These are phyloP conservation scores for Diaporthe ilicicola DNA, from an alignment of 2,329 filamentous ascomycete species.

Conservation along the genomic window DNA sequence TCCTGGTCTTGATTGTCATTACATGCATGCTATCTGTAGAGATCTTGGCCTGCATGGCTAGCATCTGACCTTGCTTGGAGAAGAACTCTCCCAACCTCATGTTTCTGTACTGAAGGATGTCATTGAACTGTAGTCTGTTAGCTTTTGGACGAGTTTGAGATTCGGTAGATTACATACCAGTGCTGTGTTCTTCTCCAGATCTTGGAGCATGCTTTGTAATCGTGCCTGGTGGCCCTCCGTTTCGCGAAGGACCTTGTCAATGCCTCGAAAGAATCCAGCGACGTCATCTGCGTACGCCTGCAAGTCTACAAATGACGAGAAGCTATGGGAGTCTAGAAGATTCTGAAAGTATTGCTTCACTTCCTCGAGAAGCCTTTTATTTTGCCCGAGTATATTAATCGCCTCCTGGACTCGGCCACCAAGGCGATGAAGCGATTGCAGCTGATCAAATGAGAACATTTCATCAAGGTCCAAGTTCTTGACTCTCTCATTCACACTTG, in stretches of 20 bases:
- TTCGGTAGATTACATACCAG: background rate
- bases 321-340: background rate
- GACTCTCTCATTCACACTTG: rapidly evolving
- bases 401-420: background rate
- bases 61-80: background rate
- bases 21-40: slow-evolving; percentile 48
- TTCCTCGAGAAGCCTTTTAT: background rate
- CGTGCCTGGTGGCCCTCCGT: background rate
- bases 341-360: background rate
- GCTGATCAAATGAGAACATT: background rate
- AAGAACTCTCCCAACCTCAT: background rate
- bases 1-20: slow-evolving; percentile 60
- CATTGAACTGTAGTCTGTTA: background rate
- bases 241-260: background rate
- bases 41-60: background rate
- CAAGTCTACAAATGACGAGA: background rate
- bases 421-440: background rate
- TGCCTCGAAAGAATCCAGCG: background rate
- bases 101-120: background rate
- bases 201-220: background rate
- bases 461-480: background rate
- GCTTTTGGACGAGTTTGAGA: too few species aligned
- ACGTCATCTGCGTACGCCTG: background rate
- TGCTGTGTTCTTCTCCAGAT: background rate
- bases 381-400: background rate